Evolutionary conservation across 495 filamentous ascomycete species (phyloP).

Genomic region (Xylaria castorea): DNA sequence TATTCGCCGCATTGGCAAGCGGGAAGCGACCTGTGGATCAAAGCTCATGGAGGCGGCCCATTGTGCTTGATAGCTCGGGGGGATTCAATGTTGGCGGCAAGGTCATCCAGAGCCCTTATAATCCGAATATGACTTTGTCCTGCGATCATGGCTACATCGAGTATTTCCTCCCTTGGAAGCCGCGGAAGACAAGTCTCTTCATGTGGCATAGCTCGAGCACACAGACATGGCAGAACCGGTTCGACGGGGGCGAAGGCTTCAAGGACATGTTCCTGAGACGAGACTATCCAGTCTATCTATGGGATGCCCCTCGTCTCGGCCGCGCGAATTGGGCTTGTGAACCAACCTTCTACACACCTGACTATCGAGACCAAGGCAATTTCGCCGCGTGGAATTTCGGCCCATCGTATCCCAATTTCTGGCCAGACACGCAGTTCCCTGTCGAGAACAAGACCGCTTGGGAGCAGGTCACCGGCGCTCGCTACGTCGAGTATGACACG

Average conservation of each 20-base stretch:
- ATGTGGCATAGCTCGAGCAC: constrained; percentile 59
- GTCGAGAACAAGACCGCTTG: constrained; percentile 44
- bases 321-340: constrained; percentile 56
- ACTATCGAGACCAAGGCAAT: constrained; percentile 51
- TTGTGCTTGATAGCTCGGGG: constrained; percentile 48
- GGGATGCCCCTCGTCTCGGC: constrained; percentile 55
- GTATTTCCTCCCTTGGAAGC: constrained; percentile 56
- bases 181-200: constrained; percentile 51
- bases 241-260: constrained; percentile 56
- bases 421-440: constrained; percentile 54
- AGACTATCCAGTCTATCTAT: constrained; percentile 56
- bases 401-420: constrained; percentile 46
- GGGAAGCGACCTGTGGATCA: not conserved
- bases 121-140: constrained; percentile 46
- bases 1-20: not conserved
- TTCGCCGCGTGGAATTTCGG: constrained; percentile 56
- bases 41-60: constrained; percentile 33
- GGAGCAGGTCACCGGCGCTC: constrained; percentile 50
- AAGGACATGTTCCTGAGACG: constrained; percentile 58
- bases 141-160: constrained; percentile 60
- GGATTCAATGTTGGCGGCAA: constrained; percentile 50
- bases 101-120: constrained; percentile 39
- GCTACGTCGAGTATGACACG: constrained; percentile 55
- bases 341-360: constrained; percentile 43
- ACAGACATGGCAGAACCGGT: constrained; percentile 57